Evolutionary conservation across 1,139 yeast genomes (phyloP).

Genomic region (Yamadazyma epiphylla): DNA sequence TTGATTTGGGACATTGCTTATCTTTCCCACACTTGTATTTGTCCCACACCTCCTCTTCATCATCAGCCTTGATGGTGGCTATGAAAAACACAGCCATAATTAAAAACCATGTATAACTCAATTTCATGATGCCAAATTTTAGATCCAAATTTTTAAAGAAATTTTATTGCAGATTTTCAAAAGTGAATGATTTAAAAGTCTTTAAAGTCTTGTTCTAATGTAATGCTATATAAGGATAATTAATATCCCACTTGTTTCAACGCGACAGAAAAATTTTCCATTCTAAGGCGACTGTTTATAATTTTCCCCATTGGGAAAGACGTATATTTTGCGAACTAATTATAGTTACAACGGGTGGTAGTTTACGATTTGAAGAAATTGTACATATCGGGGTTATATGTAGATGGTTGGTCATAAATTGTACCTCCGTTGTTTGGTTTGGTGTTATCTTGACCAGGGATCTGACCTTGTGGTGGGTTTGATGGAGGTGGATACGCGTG

Average conservation of each 20-base stretch:
- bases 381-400: constrained; percentile 47
- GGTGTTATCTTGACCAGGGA: neutral
- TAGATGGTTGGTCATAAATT: constrained; percentile 47
- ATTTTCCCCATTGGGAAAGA: constrained; percentile 1
- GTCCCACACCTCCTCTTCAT: constrained; percentile 13
- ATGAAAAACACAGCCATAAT: constrained; percentile 8
- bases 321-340: neutral
- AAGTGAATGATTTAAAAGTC: too few species aligned
- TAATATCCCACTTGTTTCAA: too few species aligned
- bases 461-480: constrained; percentile 1
- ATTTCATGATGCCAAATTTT: neutral
- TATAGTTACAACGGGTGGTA: neutral
- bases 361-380: constrained; percentile 27
- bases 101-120: constrained; percentile 1
- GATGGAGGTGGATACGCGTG: constrained; percentile 7
- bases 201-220: too few species aligned
- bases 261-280: neutral
- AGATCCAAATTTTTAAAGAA: too few species aligned
- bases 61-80: constrained; percentile 11
- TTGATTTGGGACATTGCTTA: constrained; percentile 59
- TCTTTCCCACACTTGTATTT: constrained; percentile 45
- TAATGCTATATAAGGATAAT: too few species aligned
- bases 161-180: too few species aligned
- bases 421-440: constrained; percentile 16
- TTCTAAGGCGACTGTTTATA: neutral